These are phyloP conservation scores for Neopestalotiopsis clavispora DNA, from an alignment of 2,329 filamentous ascomycete species.

Conservation along the genomic window DNA sequence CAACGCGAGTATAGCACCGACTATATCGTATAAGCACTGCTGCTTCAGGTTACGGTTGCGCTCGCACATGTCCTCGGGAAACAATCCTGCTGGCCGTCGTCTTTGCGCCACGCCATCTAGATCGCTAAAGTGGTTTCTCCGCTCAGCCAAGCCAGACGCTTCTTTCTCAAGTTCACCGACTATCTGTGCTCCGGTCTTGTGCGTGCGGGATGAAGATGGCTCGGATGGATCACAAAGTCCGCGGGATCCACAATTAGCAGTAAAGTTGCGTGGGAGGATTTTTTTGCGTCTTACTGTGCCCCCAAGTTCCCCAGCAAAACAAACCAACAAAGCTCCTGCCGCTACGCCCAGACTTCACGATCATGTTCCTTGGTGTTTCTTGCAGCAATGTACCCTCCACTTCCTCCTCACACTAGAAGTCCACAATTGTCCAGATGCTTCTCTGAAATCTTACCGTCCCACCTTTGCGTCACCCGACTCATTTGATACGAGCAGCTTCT, in stretches of 20 bases:
- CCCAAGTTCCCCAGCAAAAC: background rate
- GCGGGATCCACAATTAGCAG: background rate
- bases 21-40: background rate
- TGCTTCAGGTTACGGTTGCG: background rate
- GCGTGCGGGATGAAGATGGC: background rate
- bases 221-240: background rate
- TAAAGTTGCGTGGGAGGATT: background rate
- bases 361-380: conserved; percentile 17
- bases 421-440: conserved; percentile 6
- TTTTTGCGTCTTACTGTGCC: background rate
- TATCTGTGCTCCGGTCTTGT: background rate
- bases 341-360: conserved; percentile 9
- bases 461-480: conserved; percentile 9
- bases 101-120: background rate
- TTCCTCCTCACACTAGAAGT: background rate
- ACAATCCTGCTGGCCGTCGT: background rate
- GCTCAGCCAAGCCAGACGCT: background rate
- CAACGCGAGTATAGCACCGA: background rate
- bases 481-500: conserved; percentile 6
- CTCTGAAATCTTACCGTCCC: conserved; percentile 17
- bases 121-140: background rate
- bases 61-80: background rate
- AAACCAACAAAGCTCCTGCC: background rate
- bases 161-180: background rate
- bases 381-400: background rate